Evolutionary conservation across 2,329 filamentous ascomycete genomes (phyloP), one percentile per base, ranked within the genome.

Genomic region (Penicillium occitanis): DNA sequence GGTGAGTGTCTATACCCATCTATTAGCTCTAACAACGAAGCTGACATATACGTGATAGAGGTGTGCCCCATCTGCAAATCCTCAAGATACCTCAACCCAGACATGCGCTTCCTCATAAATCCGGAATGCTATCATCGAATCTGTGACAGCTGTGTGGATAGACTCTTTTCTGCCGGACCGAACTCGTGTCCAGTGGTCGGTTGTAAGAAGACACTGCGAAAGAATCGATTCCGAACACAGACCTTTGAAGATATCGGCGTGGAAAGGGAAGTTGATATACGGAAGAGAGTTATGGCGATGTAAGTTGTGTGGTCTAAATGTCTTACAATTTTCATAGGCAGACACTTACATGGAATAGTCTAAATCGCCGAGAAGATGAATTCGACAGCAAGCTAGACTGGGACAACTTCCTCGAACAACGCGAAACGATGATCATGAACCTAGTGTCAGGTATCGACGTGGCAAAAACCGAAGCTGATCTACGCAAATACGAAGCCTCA

Each of bases 101-200:
- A 93, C 81, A 93, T 99, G 87, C 87, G 90, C 70, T 98, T 99
- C 81, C 90, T 95, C 72, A 93, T 99, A 82, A 97, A 98, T 78
- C 92, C 94, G 8, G 93, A 96, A 84, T 99, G 95, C 86, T 99
- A 99, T 84, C 95, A 99, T 84, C 92, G 92, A 71, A 98, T 99
- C 92, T 99, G 95, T 84, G 90, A 92, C 77, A 93, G 91, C 66
- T 99, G 95, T 82, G 93, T 98, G 50, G 91, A 94, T 79, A 91
- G 94, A 65, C 91, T 98, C 73, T 99, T 98, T 85, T 91, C 90
- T 42, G 89, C 92, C 64, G 95, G 95, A 0, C 95, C 95, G 0
- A 92, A 93, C 65, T 91, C 93, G 68, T 99, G 96, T 76, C 95
- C 95, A 0, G 92, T 97, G 66, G 91, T 92, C 0, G 91, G 90